Evolutionary conservation across 1,139 yeast genomes (phyloP).

Genomic region (Suhomyces terraborum): DNA sequence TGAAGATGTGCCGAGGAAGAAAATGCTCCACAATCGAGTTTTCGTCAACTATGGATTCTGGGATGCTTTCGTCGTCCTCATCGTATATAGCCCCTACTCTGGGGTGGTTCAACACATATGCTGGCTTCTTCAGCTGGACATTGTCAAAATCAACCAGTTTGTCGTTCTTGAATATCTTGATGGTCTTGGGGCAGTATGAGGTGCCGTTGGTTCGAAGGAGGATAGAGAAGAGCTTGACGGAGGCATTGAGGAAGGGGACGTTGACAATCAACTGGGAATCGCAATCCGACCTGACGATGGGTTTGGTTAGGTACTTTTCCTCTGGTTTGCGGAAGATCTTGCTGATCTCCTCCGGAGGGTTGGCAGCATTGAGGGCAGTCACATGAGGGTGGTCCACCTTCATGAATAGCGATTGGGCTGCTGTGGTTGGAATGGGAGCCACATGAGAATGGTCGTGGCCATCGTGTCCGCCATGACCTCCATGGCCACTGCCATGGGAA

Average conservation of each 20-base stretch:
- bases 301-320: constrained; percentile 44
- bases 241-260: constrained; percentile 72
- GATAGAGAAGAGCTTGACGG: constrained; percentile 73
- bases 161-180: constrained; percentile 75
- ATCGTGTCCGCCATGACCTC: constrained; percentile 14
- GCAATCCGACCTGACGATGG: constrained; percentile 68
- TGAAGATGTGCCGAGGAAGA: constrained; percentile 72
- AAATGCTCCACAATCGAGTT: constrained; percentile 78
- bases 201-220: constrained; percentile 68
- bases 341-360: constrained; percentile 51
- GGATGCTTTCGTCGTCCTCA: constrained; percentile 32
- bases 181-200: constrained; percentile 63
- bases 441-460: constrained; percentile 32
- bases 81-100: constrained; percentile 49
- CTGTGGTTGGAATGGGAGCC: constrained; percentile 74
- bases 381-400: constrained; percentile 64
- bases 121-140: constrained; percentile 52
- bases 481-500: constrained; percentile 26
- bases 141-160: constrained; percentile 70
- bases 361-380: constrained; percentile 64
- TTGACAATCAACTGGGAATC: constrained; percentile 78
- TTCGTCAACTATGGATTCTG: constrained; percentile 36
- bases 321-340: constrained; percentile 51
- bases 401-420: constrained; percentile 65
- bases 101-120: constrained; percentile 64